Evolutionary conservation across 176 grass and related monocot species (phyloP).

Genomic region (Zoysia pacifica): DNA sequence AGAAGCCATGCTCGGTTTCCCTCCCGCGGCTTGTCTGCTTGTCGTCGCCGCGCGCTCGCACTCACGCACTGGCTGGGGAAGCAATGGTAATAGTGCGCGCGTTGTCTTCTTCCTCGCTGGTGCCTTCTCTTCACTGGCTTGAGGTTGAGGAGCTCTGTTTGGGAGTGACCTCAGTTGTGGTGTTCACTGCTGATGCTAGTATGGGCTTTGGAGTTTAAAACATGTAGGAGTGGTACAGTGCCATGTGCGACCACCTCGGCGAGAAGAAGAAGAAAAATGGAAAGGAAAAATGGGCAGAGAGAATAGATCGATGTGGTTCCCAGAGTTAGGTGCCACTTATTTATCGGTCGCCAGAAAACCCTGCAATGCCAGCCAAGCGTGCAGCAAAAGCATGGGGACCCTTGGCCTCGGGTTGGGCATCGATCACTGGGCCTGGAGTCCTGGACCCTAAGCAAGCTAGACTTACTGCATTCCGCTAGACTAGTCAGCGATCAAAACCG

Average conservation of each 20-base stretch:
- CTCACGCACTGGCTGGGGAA: background rate
- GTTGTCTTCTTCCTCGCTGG: conserved; percentile 40
- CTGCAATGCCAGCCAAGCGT: conserved; percentile 28
- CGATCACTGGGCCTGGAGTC: background rate
- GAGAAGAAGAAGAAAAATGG: background rate
- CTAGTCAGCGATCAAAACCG: background rate
- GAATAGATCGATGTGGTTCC: conserved; percentile 4
- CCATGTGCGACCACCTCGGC: background rate
- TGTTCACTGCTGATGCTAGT: background rate
- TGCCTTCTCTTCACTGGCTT: conserved; percentile 1
- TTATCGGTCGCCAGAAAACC: background rate
- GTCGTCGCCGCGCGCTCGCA: background rate
- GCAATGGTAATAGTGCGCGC: conserved; percentile 18
- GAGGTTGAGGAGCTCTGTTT: background rate
- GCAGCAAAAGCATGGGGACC: conserved; percentile 27
- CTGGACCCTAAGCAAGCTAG: background rate
- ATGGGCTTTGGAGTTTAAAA: background rate
- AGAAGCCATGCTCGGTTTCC: conserved; percentile 55
- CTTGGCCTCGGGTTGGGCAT: background rate
- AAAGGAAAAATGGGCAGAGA: background rate
- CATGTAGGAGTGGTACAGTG: background rate
- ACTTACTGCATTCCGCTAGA: background rate
- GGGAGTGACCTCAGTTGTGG: background rate
- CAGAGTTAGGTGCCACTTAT: conserved; percentile 31
- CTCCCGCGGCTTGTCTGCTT: conserved; percentile 44